Evolutionary conservation across 176 grass and related monocot genomes (phyloP).

Genomic region (Avena eriantha): DNA sequence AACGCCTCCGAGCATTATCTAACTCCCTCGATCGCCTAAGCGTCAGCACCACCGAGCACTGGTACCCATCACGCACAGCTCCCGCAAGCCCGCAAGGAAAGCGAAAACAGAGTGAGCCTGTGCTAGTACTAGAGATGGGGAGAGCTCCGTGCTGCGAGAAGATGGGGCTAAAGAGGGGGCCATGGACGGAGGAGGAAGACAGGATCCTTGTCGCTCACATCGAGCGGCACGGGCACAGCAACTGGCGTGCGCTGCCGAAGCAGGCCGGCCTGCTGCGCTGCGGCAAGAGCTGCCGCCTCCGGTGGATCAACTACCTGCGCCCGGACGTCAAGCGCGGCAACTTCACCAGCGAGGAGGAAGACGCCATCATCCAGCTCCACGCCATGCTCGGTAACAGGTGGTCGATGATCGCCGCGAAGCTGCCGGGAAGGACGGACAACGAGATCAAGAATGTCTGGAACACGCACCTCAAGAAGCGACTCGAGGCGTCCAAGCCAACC

Average conservation of each 20-base stretch:
- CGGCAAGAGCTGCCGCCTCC: slow-evolving; percentile 88
- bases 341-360: slow-evolving; percentile 79
- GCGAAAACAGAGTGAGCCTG: neutral
- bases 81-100: neutral
- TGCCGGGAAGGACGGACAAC: slow-evolving; percentile 85
- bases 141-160: slow-evolving; percentile 87
- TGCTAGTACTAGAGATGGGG: slow-evolving; percentile 48
- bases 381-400: slow-evolving; percentile 74
- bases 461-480: slow-evolving; percentile 72
- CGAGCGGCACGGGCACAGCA: slow-evolving; percentile 74
- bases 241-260: slow-evolving; percentile 86
- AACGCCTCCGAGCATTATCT: neutral
- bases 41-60: neutral
- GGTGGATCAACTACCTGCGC: slow-evolving; percentile 87
- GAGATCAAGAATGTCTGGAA: slow-evolving; percentile 92
- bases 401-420: slow-evolving; percentile 72
- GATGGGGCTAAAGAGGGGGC: slow-evolving; percentile 79
- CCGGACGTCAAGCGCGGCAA: slow-evolving; percentile 88
- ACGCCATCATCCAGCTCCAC: slow-evolving; percentile 73
- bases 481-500: neutral
- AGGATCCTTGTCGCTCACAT: slow-evolving; percentile 64
- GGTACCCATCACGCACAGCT: neutral
- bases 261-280: slow-evolving; percentile 76
- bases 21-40: neutral
- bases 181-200: slow-evolving; percentile 89